Base-by-base conservation (phyloP, 2,329 filamentous ascomycete genomes). In the Leptosphaerulina australis region DNA sequence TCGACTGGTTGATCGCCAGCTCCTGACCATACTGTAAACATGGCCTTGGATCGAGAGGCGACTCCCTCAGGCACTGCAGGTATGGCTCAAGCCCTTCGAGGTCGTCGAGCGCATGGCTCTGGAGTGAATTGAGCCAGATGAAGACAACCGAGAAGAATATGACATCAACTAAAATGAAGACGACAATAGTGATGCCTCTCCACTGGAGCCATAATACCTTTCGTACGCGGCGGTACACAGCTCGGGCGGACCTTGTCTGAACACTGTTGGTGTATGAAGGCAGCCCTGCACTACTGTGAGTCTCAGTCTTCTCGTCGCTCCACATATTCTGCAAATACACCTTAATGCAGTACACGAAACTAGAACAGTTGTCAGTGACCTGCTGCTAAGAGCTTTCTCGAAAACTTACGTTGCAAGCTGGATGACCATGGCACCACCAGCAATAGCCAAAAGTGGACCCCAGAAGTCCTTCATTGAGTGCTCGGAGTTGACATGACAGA, bases 141-240 rank as follows among this genome's bases (percentile, higher is more conserved):
- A 97, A 97, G 45, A 96, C 83, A 35, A 96, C 80, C 2, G 92
- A 87, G 74, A 97, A 97, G 80, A 96, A 96, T 64, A 97, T 86
- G 55, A 97, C 91, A 69, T 97, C 92, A 52, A 85, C 83, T 50
- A 97, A 83, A 61, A 97, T 96, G 69, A 97, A 88, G 43, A 95
- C 79, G 11, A 97, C 91, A 53, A 97, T 90, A 33, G 86, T 84
- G 53, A 97, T 93, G 34, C 92, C 93, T 62, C 93, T 84, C 94
- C 94, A 99, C 73, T 99, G 94, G 3, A 97, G 83, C 69, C 89
- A 85, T 28, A 99, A 83, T 14, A 97, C 91, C 60, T 91, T 88
- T 58, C 86, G 86, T 28, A 99, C 84, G 62, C 94, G 86, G 56
- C 89, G 86, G 69, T 95, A 97, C 2, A 95, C 90, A 66, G 95